Base-by-base conservation (phyloP, 257 asterid genomes). In the Nicotiana undulata region DNA sequence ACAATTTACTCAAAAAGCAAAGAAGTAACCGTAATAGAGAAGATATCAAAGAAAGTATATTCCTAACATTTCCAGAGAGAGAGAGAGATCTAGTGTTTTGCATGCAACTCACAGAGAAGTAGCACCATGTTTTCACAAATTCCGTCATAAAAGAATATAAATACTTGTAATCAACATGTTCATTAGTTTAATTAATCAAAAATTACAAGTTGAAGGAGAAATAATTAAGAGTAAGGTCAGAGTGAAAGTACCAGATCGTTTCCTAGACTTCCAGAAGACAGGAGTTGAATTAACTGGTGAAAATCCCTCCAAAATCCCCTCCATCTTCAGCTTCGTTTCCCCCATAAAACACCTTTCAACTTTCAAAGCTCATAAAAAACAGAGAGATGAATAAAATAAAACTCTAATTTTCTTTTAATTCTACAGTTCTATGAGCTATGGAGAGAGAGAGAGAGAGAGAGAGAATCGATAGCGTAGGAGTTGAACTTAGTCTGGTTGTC, bases 221-320 rank as follows among this genome's bases (percentile, higher is more conserved):
- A 56, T 32, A 53, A 16, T 9, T 61, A 18, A 51, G 37, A 44
- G 10, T 15, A 24, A 26, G 20, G 16, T 15, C 13, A 0, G 15
- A 46, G 6, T 26, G 20, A 6, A 6, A 31, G 4, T 34, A 88
- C 91, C 91, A 80, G 92, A 84, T 88, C 98, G 87, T 80, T 80
- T 92, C 68, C 98, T 90, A 9, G 98, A 94, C 87, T 90, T 94
- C 98, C 97, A 94, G 65, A 93, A 89, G 49, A 87, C 83, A 22
- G 96, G 98, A 84, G 97, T 74, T 8, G 98, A 88, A 88, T 97
- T 85, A 72, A 88, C 90, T 4, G 91, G 92, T 84, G 96, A 89
- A 74, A 94, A 94, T 18, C 97, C 97, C 83, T 90, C 87, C 26
- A 87, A 28, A n/a, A 63, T 63, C 46, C 80, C 90, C 9, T 78